Percentiles rank a stretch among this genome's conserved stretches.
Evolutionary conservation across 306 rosid genomes (phyloP).

Genomic region (Corylus avellana): DNA sequence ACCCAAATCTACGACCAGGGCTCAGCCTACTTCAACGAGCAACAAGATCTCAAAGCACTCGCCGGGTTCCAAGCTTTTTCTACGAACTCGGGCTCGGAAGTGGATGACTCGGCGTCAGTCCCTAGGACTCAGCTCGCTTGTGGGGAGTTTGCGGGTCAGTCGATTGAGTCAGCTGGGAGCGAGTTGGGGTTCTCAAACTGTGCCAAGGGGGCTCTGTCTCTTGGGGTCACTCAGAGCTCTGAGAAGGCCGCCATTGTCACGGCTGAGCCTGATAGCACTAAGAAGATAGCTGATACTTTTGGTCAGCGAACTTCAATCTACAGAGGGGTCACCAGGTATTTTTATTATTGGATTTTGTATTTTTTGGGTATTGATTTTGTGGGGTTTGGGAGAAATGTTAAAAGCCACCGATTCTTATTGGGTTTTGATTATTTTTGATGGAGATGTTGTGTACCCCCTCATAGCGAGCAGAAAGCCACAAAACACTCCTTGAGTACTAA

Average conservation of each 20-base stretch:
- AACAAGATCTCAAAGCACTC: constrained; percentile 71
- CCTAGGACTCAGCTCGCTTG: constrained; percentile 49
- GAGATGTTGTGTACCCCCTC: too few species aligned
- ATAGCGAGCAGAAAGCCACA: too few species aligned
- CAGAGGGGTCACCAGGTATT: constrained; percentile 95
- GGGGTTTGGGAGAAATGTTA: neutral
- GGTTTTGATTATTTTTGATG: too few species aligned
- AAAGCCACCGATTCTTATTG: too few species aligned
- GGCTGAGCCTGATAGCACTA: constrained; percentile 44
- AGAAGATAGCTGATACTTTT: constrained; percentile 80
- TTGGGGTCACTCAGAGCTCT: constrained; percentile 45
- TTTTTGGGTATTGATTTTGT: neutral
- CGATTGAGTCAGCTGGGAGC: constrained; percentile 60
- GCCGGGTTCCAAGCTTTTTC: constrained; percentile 80
- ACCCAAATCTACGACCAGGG: constrained; percentile 80
- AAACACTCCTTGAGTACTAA: too few species aligned
- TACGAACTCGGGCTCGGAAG: constrained; percentile 89
- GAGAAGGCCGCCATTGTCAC: constrained; percentile 41
- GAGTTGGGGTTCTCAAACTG: constrained; percentile 54
- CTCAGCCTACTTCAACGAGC: constrained; percentile 58
- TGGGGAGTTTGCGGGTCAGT: constrained; percentile 54
- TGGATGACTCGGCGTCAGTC: constrained; percentile 79
- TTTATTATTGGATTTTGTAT: neutral
- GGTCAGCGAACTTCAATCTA: constrained; percentile 97
- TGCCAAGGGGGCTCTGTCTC: constrained; percentile 53